A percentile compares a stretch with the other conserved stretches of the same genome.
Conservation (phyloP, 768 basidiomycete genomes). For the Clitopilus passeckerianus region DNA sequence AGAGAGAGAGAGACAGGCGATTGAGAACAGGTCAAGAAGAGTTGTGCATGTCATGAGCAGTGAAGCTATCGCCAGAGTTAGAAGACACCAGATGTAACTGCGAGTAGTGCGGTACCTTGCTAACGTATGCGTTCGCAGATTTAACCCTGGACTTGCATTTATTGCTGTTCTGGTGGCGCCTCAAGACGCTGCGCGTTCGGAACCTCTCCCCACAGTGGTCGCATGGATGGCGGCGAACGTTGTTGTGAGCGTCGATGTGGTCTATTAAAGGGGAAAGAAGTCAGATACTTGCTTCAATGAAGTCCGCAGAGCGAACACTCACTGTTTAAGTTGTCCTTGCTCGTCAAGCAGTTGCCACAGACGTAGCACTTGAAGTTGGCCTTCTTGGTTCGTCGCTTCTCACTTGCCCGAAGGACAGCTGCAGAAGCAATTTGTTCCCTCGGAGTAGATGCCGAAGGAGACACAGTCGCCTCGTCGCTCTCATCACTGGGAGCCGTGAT, state of each 20-base stretch:
- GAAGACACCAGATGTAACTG: background rate
- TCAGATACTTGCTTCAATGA: background rate
- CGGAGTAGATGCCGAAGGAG: constrained; percentile 2
- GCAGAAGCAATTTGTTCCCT: constrained; percentile 14
- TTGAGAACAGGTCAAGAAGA: background rate
- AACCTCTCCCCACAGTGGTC: constrained; percentile 9
- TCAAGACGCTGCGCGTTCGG: constrained; percentile 14
- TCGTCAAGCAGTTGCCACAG: constrained; percentile 11
- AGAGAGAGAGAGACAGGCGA: background rate
- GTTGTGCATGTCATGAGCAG: background rate
- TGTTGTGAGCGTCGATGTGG: constrained; percentile 10
- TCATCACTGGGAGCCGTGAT: background rate
- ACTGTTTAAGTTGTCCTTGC: constrained; percentile 14
- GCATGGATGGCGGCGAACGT: constrained; percentile 10
- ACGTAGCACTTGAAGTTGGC: constrained; percentile 1
- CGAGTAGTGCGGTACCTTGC: background rate
- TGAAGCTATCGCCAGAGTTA: background rate
- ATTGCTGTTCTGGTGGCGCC: constrained; percentile 12
- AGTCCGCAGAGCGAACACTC: background rate
- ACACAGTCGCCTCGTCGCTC: constrained; percentile 1
- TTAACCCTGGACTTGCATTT: constrained; percentile 9
- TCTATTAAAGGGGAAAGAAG: constrained; percentile 2
- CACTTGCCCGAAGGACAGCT: constrained; percentile 12
- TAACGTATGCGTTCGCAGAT: background rate
- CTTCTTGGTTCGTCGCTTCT: constrained; percentile 10